Conservation (phyloP, 129 eudicot genomes). For the Escallonia rubra region DNA sequence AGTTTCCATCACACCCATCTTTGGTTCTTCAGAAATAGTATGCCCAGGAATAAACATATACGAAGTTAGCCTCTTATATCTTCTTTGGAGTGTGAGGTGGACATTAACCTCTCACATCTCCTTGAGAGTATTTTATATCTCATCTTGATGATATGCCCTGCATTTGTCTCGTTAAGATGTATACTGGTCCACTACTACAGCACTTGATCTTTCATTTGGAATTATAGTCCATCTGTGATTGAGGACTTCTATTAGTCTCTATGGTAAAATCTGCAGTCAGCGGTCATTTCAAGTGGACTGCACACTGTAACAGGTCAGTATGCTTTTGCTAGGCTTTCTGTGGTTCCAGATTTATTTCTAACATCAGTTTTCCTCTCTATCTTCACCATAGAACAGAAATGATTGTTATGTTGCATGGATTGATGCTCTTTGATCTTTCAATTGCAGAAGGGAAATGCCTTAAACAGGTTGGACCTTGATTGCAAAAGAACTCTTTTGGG, state of each 20-base stretch:
- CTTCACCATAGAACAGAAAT: too few relatives aligned
- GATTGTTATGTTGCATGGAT: neutral
- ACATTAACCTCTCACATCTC: too few relatives aligned
- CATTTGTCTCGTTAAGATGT: too few relatives aligned
- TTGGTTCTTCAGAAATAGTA: neutral
- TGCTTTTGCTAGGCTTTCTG: neutral
- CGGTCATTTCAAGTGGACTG: neutral
- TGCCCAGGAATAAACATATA: neutral
- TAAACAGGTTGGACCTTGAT: too few relatives aligned
- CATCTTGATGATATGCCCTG: too few relatives aligned
- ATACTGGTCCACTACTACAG: neutral
- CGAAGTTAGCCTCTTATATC: neutral
- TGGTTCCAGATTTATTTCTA: neutral
- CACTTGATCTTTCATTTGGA: neutral
- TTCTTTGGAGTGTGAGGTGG: too few relatives aligned
- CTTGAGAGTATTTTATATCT: too few relatives aligned
- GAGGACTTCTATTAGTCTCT: neutral
- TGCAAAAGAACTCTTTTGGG: too few relatives aligned
- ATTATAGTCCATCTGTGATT: neutral
- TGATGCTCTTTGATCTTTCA: neutral
- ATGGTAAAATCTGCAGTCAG: neutral
- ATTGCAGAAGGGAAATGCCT: too few relatives aligned
- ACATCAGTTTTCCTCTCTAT: neutral
- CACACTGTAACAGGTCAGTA: neutral
- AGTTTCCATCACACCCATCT: neutral